phyloP scores from a whole-genome alignment of 345 rosid genomes.

The Clausena lansium region DNA sequence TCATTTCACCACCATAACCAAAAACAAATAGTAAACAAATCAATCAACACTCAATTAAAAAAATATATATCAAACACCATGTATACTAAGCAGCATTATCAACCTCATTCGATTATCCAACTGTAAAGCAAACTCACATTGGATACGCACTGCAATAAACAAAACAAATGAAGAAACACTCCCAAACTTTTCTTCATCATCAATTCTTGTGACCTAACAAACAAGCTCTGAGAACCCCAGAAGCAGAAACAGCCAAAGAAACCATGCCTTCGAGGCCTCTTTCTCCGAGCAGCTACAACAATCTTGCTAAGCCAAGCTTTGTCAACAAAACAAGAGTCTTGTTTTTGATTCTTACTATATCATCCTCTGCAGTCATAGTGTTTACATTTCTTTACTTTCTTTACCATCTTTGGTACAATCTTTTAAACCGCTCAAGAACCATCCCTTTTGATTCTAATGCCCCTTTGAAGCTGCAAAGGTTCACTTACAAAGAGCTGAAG shows the following conservation, averaged over 20 bases:
- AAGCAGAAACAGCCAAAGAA: slow-evolving; percentile 9
- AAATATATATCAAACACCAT: not conserved
- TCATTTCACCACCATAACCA: not conserved
- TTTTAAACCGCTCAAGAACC: slow-evolving; percentile 65
- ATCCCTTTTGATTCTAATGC: slow-evolving; percentile 68
- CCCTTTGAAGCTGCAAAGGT: slow-evolving; percentile 63
- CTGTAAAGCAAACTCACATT: slow-evolving; percentile 48
- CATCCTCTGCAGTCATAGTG: slow-evolving; percentile 66
- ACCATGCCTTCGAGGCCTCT: slow-evolving; percentile 81
- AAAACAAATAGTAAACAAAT: not conserved
- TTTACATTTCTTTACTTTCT: slow-evolving; percentile 68
- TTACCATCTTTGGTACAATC: slow-evolving; percentile 71
- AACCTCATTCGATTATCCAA: slow-evolving; percentile 30
- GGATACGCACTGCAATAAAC: slow-evolving; percentile 30
- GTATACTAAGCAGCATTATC: slow-evolving; percentile 23
- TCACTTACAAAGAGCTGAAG: slow-evolving; percentile 74
- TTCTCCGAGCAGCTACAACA: slow-evolving; percentile 31
- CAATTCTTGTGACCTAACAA: slow-evolving; percentile 17
- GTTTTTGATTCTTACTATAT: slow-evolving; percentile 64
- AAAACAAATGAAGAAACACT: not conserved
- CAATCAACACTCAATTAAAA: not conserved
- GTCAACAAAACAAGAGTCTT: slow-evolving; percentile 49
- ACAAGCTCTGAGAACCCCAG: slow-evolving; percentile 18
- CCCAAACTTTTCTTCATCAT: slow-evolving; percentile 6
- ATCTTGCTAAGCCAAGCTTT: slow-evolving; percentile 32